Evolutionary conservation across 2,329 filamentous ascomycete species (phyloP), one percentile per base, ranked within the genome.

Genomic region (Zalaria obscura): DNA sequence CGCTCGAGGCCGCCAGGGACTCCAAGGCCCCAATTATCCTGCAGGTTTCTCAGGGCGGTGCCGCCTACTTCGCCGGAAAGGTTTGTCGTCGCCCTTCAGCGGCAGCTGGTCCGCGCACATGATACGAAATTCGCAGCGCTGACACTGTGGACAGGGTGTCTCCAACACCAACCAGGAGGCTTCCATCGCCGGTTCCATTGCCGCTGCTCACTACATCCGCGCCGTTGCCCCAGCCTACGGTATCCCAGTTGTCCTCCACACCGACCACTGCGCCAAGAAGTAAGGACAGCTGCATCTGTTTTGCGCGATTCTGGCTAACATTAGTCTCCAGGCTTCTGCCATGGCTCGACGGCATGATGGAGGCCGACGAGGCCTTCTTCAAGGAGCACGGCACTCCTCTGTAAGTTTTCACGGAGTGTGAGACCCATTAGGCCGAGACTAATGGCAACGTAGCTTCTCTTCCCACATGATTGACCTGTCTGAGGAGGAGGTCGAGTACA

Each of bases 201-300:
- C 91, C 49, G 88, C 76, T 55, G 91, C 91, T 54, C 84, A 94
- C 72, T 96, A 85, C 73, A 86, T 95, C 70, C 85, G 88, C 60
- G 72, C 83, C 52, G 69, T 96, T 56, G 86, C 91, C 40, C 85
- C 89, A 47, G 55, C 75, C 54, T 98, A 98, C 68, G 86, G 81
- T 54, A 70, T 96, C 52, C 89, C 89, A 57, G 86, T 94, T 54
- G 73, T 96, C 56, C 79, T 96, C 46, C 88, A 95, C 78, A 93
- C 89, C 62, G 91, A 98, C 66, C 91, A 96, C 75, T 94, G 89
- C 69, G 89, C 91, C 62, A 96, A 96, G 83, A 96, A 96, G 29
- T 32, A 32, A 32, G 29, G 7, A 32, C 18, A 32, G 7, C 29
- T 32, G 7, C 29, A n/a, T n/a, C 7, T n/a, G n/a, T n/a, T 7